Evolutionary conservation across 2,329 filamentous ascomycete species (phyloP), one percentile per base, ranked within the genome.

Genomic region (Monilinia aucupariae): DNA sequence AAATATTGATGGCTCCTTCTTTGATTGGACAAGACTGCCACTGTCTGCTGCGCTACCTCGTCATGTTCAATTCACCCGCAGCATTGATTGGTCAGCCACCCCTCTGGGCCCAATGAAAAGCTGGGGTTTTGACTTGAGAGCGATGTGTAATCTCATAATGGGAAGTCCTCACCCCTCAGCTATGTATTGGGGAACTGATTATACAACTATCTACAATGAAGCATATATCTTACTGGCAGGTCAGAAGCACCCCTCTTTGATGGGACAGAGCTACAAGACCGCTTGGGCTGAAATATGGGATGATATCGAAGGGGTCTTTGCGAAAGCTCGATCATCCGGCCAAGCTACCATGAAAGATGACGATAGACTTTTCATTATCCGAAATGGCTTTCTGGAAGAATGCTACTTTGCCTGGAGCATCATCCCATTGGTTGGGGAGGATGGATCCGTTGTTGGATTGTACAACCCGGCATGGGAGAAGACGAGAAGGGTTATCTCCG

Each of bases 121-220:
- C 54, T 96, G 90, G 90, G 78, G 82, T 1, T 77, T 83, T 37
- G 88, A 92, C 69, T 76, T 94, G 55, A 82, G 91, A 61, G 84
- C 85, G 66, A 90, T 92, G 86, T 87, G 89, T 56, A 93, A 92
- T 73, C 76, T 93, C 50, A 85, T 96, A 68, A 92, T 94, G 89
- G 87, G 84, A 17, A 88, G 84, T 64, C 89, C 89, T 13, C 85
- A 91, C 71, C 87, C 88, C 1, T 85, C 86, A 6, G 87, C 88
- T 9, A 85, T 92, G 80, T 93, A 92, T 73, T 93, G 90, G 90
- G 90, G 90, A 0, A 78, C 81, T 2, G 85, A 92, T 48, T 78
- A 84, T 47, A 82, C 86, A 22, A 82, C 83, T 10, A 87, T 90
- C 43, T 90, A 90, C 74, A 90, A 90, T 69, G 87, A 90, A 72